Percentiles rank a stretch among this genome's conserved stretches.
Evolutionary conservation across 176 grass and related monocot species (phyloP).

Genomic region (Urochloa ruziziensis): DNA sequence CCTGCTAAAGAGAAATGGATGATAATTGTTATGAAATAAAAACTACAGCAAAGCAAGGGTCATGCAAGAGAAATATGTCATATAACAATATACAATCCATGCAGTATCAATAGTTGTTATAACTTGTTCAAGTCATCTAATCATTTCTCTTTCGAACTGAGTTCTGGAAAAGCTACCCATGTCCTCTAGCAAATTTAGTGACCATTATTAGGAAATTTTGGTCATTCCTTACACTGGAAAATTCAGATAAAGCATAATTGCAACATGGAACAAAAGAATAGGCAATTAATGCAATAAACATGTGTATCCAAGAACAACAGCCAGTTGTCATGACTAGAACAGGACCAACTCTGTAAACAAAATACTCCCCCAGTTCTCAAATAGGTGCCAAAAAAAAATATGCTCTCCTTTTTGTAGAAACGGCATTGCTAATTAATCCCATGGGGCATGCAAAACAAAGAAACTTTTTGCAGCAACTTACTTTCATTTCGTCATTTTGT

Average conservation of each 20-base stretch:
- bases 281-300: not conserved
- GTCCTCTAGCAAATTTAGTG: not conserved
- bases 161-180: not conserved
- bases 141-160: not conserved
- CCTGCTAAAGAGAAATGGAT: not conserved
- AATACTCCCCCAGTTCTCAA: not conserved
- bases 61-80: not conserved
- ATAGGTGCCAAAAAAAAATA: not conserved
- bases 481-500: constrained; percentile 19
- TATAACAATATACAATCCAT: not conserved
- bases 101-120: not conserved
- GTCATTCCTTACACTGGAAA: not conserved
- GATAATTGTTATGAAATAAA: not conserved
- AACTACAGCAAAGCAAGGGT: not conserved
- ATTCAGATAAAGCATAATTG: not conserved
- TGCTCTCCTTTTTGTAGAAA: not conserved
- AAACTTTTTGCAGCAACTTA: not conserved
- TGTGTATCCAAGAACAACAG: not conserved
- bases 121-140: not conserved
- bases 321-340: not conserved
- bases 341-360: not conserved
- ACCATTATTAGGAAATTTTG: not conserved
- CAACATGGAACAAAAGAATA: not conserved
- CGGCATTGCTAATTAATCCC: not conserved
- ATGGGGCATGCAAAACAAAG: not conserved